Conservation (phyloP, 148 eudicot genomes). For the Polygonum maritimum region DNA sequence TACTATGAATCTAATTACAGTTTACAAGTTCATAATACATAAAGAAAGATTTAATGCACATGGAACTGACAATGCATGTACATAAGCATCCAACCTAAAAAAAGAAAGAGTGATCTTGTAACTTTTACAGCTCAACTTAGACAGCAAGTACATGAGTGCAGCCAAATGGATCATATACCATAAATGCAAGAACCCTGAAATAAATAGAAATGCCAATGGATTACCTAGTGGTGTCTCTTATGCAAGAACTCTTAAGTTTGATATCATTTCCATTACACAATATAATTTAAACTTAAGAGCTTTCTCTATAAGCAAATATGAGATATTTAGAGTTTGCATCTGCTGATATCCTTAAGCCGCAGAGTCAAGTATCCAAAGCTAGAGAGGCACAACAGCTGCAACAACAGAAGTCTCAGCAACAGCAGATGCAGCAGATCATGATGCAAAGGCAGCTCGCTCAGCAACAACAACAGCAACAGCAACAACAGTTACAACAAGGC, state of each 20-base stretch:
- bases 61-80: not conserved
- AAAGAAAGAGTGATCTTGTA: not conserved
- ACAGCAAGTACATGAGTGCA: not conserved
- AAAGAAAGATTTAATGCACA: not conserved
- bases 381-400: conserved; percentile 33
- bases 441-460: conserved; percentile 44
- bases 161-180: not conserved
- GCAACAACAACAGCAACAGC: conserved; percentile 30
- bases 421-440: conserved; percentile 33
- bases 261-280: not conserved
- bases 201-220: no score
- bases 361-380: conserved; percentile 37
- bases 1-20: not conserved
- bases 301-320: not conserved
- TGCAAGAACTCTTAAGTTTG: no score
- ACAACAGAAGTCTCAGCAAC: conserved; percentile 70
- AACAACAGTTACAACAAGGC: conserved; percentile 23
- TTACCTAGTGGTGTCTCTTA: not conserved
- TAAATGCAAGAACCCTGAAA: not conserved
- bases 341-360: conserved; percentile 13
- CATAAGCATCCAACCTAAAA: not conserved
- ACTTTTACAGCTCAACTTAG: not conserved
- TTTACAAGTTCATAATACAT: not conserved
- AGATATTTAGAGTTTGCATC: not conserved
- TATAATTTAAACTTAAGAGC: not conserved